These are phyloP conservation scores for Cutaneotrichosporon sp. DNA, from an alignment of 1,284 basidiomycete species.

Conservation along the genomic window DNA sequence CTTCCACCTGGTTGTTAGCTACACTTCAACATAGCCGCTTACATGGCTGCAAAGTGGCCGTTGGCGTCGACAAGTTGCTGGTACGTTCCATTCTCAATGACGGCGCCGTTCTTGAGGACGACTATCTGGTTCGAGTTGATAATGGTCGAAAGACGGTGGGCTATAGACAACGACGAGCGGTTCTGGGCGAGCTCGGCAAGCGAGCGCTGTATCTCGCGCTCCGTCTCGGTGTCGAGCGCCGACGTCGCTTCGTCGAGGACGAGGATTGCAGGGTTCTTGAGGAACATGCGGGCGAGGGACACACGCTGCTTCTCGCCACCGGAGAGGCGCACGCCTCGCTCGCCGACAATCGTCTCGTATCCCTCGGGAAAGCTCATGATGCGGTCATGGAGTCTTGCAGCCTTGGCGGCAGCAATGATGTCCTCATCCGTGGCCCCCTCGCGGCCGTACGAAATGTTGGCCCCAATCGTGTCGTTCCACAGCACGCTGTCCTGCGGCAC, in stretches of 20 bases:
- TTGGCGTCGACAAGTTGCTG: conserved; percentile 65
- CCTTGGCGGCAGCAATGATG: conserved; percentile 72
- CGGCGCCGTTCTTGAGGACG: conserved; percentile 75
- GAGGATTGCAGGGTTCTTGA: conserved; percentile 89
- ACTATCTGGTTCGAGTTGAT: conserved; percentile 69
- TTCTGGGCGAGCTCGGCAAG: conserved; percentile 58
- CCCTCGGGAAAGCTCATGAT: conserved; percentile 70
- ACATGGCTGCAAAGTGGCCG: conserved; percentile 42
- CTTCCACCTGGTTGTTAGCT: conserved; percentile 38
- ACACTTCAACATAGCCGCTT: conserved; percentile 7
- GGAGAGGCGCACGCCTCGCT: conserved; percentile 96
- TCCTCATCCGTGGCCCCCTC: conserved; percentile 83
- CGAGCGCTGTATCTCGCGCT: conserved; percentile 50
- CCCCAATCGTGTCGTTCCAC: conserved; percentile 90
- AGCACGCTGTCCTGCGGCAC: conserved; percentile 97
- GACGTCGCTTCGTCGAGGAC: conserved; percentile 98
- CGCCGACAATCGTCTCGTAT: conserved; percentile 87
- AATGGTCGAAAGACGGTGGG: conserved; percentile 55
- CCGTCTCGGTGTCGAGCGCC: conserved; percentile 88
- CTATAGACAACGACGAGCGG: conserved; percentile 94
- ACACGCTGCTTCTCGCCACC: conserved; percentile 89
- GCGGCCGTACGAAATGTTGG: conserved; percentile 89
- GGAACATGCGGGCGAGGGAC: conserved; percentile 82
- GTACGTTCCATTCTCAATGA: conserved; percentile 83
- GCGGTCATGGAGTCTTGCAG: conserved; percentile 80